Percentiles rank a stretch among this genome's conserved stretches.
Conservation (phyloP, 371 early-diverging fungal species). For the Haplosporangium sp. region DNA sequence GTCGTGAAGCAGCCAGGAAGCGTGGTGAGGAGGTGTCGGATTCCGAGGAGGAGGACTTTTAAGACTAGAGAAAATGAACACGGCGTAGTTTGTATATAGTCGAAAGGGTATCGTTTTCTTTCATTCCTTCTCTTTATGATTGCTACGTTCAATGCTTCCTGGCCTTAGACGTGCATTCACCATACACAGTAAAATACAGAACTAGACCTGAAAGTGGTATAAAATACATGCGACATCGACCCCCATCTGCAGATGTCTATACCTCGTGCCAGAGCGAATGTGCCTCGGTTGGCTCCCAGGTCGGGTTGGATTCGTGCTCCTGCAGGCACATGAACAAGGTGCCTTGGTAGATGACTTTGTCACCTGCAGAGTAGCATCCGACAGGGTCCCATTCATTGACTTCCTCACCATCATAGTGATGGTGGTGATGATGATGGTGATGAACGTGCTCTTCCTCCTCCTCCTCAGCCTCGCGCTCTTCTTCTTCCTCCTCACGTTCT, state of each 20-base stretch:
- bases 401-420: conserved; percentile 9
- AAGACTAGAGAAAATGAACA: conserved; percentile 48
- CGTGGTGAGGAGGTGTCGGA: conserved; percentile 42
- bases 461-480: conserved; percentile 14
- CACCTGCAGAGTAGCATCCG: conserved; percentile 67
- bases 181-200: background rate
- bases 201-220: background rate
- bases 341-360: conserved; percentile 66
- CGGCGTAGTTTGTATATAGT: background rate
- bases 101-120: too few species aligned
- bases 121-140: background rate
- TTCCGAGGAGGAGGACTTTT: conserved; percentile 26
- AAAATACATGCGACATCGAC: background rate
- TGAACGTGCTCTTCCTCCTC: conserved; percentile 4
- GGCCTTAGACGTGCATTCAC: too few species aligned
- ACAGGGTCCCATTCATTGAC: conserved; percentile 62
- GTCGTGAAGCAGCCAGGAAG: conserved; percentile 26
- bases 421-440: conserved; percentile 21
- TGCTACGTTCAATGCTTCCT: too few species aligned
- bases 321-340: conserved; percentile 64
- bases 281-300: conserved; percentile 64
- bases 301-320: conserved; percentile 67
- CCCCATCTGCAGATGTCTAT: conserved; percentile 26
- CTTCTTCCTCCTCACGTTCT: conserved; percentile 21
- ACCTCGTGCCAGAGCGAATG: conserved; percentile 67